Conservation (phyloP, 257 asterid genomes). For the Paulownia fortunei region DNA sequence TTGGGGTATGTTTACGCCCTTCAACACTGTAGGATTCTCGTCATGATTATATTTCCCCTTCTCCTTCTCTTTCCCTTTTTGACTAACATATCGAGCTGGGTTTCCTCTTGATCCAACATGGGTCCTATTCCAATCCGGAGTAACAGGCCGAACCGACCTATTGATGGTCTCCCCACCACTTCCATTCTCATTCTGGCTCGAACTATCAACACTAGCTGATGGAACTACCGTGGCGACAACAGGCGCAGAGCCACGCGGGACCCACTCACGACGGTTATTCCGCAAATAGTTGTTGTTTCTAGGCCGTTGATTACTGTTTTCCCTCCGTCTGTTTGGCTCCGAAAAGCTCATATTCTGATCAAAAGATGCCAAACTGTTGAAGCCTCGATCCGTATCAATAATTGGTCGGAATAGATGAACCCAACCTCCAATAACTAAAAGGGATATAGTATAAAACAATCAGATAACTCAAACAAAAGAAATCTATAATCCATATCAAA, state of each 20-base stretch:
- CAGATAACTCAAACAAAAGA: not conserved
- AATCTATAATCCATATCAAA: not conserved
- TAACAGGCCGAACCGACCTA: constrained; percentile 36
- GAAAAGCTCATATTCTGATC: constrained; percentile 82
- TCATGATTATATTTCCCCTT: constrained; percentile 42
- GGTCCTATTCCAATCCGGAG: constrained; percentile 38
- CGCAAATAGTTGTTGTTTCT: constrained; percentile 56
- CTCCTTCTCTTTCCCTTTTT: constrained; percentile 57
- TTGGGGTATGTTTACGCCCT: constrained; percentile 68
- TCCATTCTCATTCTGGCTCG: constrained; percentile 33
- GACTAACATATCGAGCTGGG: constrained; percentile 41
- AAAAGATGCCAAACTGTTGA: constrained; percentile 32
- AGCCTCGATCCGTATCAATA: constrained; percentile 36
- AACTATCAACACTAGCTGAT: constrained; percentile 37
- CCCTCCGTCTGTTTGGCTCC: constrained; percentile 59
- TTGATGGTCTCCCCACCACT: constrained; percentile 39
- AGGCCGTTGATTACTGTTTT: constrained; percentile 50
- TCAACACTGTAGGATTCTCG: constrained; percentile 27
- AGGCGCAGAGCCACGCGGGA: constrained; percentile 61
- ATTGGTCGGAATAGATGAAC: constrained; percentile 12
- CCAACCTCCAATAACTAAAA: constrained; percentile 34
- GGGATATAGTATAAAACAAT: not conserved
- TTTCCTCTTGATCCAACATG: constrained; percentile 49
- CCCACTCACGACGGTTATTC: constrained; percentile 77
- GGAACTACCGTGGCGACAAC: constrained; percentile 35